These are phyloP conservation scores for Yamadazyma oceani DNA, from an alignment of 1,139 yeast genomes.

Conservation along the genomic window DNA sequence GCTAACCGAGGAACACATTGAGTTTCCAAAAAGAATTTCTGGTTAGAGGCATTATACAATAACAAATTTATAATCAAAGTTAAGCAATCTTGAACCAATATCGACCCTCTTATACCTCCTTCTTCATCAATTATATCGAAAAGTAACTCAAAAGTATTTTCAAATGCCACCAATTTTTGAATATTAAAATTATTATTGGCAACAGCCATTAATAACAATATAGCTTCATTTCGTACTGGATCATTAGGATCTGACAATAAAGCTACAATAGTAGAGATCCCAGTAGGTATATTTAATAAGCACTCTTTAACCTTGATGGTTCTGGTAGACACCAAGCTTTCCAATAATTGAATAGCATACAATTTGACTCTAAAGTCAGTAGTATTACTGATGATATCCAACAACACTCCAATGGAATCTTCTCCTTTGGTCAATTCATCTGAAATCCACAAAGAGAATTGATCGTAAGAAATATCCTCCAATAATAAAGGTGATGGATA, in stretches of 20 bases:
- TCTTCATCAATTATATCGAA: conserved; percentile 80
- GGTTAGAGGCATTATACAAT: conserved; percentile 86
- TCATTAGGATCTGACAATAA: conserved; percentile 74
- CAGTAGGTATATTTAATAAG: conserved; percentile 71
- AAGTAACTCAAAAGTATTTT: conserved; percentile 81
- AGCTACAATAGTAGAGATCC: conserved; percentile 72
- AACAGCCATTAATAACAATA: conserved; percentile 76
- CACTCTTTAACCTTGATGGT: conserved; percentile 73
- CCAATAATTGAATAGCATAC: conserved; percentile 81
- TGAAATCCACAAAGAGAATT: conserved; percentile 91
- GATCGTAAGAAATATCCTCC: conserved; percentile 65
- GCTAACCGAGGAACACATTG: conserved; percentile 71
- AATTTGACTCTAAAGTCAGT: conserved; percentile 73
- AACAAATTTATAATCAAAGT: conserved; percentile 71
- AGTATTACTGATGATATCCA: conserved; percentile 52
- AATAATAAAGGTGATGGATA: conserved; percentile 78
- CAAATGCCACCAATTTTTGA: conserved; percentile 92
- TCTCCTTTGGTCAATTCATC: conserved; percentile 82
- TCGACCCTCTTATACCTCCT: conserved; percentile 90
- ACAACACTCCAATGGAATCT: conserved; percentile 56
- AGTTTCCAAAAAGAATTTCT: conserved; percentile 83
- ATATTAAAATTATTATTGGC: conserved; percentile 82
- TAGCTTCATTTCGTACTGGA: conserved; percentile 87
- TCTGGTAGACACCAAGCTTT: conserved; percentile 79
- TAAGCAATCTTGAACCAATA: conserved; percentile 86